Percentiles rank a stretch among this genome's conserved stretches.
Evolutionary conservation across 1,284 basidiomycete genomes (phyloP).

Genomic region (Rhodotorula sp.): DNA sequence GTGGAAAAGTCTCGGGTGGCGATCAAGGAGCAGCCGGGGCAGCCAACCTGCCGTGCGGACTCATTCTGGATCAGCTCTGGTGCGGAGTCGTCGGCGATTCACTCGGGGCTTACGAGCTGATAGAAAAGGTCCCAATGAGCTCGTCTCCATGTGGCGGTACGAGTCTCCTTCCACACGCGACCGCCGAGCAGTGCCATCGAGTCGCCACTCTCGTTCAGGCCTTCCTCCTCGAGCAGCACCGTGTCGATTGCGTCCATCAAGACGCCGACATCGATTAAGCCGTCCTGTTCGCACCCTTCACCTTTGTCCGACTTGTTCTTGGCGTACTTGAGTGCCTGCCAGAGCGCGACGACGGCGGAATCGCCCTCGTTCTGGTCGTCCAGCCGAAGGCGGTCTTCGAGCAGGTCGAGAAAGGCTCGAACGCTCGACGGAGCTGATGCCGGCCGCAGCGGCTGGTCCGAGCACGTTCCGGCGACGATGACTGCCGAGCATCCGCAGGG

Average conservation of each 20-base stretch:
- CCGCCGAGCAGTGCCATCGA: constrained; percentile 35
- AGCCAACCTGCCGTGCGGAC: constrained; percentile 24
- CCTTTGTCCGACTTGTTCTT: background rate
- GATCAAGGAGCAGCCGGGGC: constrained; percentile 36
- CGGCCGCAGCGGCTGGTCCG: background rate
- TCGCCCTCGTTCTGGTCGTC: background rate
- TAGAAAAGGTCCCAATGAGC: constrained; percentile 42
- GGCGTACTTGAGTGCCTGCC: constrained; percentile 33
- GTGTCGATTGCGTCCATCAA: constrained; percentile 22
- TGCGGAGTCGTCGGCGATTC: background rate
- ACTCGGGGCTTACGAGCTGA: constrained; percentile 26
- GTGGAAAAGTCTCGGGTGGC: constrained; percentile 18
- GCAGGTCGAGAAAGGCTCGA: constrained; percentile 23
- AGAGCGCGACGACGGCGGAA: constrained; percentile 12
- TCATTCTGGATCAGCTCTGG: background rate
- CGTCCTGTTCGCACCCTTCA: background rate
- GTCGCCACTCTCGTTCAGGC: background rate
- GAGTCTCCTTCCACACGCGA: constrained; percentile 29
- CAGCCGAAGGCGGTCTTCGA: constrained; percentile 7
- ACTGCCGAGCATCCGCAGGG: background rate
- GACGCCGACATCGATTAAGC: constrained; percentile 27
- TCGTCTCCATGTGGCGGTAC: constrained; percentile 4
- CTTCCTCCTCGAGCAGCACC: background rate
- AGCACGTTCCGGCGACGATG: background rate
- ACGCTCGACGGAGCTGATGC: background rate